A percentile compares a stretch with the other conserved stretches of the same genome.
These are phyloP conservation scores for Acanthamoeba triangularis DNA, from an alignment of 208 protist genomes.

Conservation along the genomic window DNA sequence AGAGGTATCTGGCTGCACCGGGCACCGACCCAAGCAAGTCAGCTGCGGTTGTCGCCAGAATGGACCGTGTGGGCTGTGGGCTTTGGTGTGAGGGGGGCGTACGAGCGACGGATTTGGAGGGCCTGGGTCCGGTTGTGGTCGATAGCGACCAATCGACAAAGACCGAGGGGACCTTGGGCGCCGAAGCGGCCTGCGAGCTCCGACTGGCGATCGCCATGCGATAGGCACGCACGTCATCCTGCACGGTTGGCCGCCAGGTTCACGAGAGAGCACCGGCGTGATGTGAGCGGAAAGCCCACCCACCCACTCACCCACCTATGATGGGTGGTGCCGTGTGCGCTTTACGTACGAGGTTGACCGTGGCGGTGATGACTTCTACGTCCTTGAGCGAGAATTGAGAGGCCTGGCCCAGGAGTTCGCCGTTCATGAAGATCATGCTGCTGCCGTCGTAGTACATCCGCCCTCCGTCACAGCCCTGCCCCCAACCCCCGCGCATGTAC, in stretches of 20 bases:
- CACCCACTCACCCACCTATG: too few relatives aligned
- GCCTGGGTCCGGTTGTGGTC: not conserved
- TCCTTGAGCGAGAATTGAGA: slow-evolving; percentile 90
- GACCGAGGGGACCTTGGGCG: slow-evolving; percentile 76
- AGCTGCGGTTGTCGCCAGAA: too few relatives aligned
- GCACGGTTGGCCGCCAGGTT: too few relatives aligned
- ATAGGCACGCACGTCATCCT: slow-evolving; percentile 82
- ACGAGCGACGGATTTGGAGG: not conserved
- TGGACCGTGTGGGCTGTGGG: too few relatives aligned
- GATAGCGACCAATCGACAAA: slow-evolving; percentile 45
- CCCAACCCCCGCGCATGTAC: too few relatives aligned
- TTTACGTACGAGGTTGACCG: slow-evolving; percentile 84
- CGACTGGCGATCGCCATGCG: slow-evolving; percentile 74
- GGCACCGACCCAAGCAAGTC: too few relatives aligned
- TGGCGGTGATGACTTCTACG: slow-evolving; percentile 91
- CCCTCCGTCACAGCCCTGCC: slow-evolving; percentile 92
- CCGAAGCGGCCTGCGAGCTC: slow-evolving; percentile 77
- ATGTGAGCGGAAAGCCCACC: too few relatives aligned
- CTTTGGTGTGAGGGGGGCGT: not conserved
- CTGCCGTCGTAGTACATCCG: slow-evolving; percentile 94
- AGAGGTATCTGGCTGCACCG: not conserved
- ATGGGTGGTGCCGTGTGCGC: too few relatives aligned
- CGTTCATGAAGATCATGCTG: slow-evolving; percentile 90
- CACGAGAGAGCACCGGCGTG: too few relatives aligned
- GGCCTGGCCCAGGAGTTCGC: slow-evolving; percentile 87